Base-by-base conservation (phyloP, 306 rosid species). In the Astragalus glycyphyllos region DNA sequence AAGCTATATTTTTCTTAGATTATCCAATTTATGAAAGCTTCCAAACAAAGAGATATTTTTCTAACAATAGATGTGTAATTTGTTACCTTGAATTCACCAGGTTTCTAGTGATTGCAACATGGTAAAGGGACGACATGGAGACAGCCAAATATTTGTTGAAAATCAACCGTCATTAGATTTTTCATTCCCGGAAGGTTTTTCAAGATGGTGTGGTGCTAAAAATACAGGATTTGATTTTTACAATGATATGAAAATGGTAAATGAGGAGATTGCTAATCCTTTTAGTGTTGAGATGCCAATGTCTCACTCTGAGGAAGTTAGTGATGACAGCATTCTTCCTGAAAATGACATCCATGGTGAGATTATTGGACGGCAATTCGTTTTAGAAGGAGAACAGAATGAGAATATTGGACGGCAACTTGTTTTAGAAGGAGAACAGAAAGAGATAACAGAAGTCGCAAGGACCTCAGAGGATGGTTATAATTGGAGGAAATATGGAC, bases 401-500 rank as follows among this genome's bases (percentile, higher is more conserved):
- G 92, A 74, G 35, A n/a, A n/a, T 57, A 49, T 65, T 14, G 80
- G 53, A 49, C 44, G 4, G 29, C 78, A 80, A 38, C 78, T 69
- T 50, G 42, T 62, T 50, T 13, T 55, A 45, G 92, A 88, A 78
- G 85, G 65, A 61, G 88, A 86, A 31, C 84, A 77, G 55, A 85
- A 72, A 61, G 92, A 74, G 35, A n/a, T n/a, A n/a, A 38, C 61
- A 4, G 91, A 85, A 79, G 59, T 68, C 41, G 72, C 14, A 31
- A 90, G 86, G 71, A 84, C 86, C 68, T 79, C 88, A 72, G 93
- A 88, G 67, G 96, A 92, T 74, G 97, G 96, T 63, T 92, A 90
- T 73, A 92, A 88, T 58, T 92, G 98, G 98, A 90, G 96, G 56
- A 93, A 93, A 80, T 93, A 93, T 72, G 98, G 98, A 17, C 98